Conservation (phyloP, 495 filamentous ascomycete species). For the Aspergillus egyptiacus region DNA sequence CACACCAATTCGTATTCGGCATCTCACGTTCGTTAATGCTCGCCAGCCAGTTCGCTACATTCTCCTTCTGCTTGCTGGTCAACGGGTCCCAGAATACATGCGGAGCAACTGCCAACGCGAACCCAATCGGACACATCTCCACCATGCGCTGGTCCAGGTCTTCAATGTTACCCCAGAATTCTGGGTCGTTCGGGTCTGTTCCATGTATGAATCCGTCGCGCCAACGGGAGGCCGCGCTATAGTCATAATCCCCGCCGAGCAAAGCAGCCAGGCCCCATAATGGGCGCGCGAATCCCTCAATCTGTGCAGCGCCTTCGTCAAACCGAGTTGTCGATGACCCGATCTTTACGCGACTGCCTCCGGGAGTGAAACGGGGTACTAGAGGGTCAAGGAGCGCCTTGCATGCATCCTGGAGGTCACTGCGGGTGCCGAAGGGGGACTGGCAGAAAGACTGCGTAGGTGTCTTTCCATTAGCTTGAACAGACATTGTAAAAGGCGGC, state of each 20-base stretch:
- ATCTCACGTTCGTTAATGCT: conserved; percentile 70
- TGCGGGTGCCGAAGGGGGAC: conserved; percentile 32
- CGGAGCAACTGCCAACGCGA: conserved; percentile 56
- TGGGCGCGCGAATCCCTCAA: conserved; percentile 70
- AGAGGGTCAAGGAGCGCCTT: conserved; percentile 56
- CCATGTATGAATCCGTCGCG: conserved; percentile 61
- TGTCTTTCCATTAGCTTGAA: conserved; percentile 26
- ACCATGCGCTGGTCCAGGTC: conserved; percentile 81
- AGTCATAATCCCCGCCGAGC: conserved; percentile 58
- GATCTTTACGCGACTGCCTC: conserved; percentile 50
- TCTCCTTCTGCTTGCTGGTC: conserved; percentile 49
- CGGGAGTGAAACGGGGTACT: conserved; percentile 56
- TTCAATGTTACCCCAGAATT: conserved; percentile 69
- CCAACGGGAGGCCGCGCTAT: conserved; percentile 57
- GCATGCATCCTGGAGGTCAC: conserved; percentile 54
- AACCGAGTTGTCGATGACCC: conserved; percentile 63
- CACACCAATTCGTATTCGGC: conserved; percentile 55
- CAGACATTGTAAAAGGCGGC: conserved; percentile 22
- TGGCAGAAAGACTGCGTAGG: conserved; percentile 27
- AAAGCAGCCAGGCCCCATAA: conserved; percentile 69
- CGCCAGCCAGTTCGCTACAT: conserved; percentile 62
- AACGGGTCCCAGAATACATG: conserved; percentile 61
- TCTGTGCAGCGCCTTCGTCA: conserved; percentile 69
- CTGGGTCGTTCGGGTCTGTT: conserved; percentile 56
- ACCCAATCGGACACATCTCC: conserved; percentile 71